Evolutionary conservation across 129 eudicot species (phyloP).

Genomic region (Chrysanthemum lavandulifolium): DNA sequence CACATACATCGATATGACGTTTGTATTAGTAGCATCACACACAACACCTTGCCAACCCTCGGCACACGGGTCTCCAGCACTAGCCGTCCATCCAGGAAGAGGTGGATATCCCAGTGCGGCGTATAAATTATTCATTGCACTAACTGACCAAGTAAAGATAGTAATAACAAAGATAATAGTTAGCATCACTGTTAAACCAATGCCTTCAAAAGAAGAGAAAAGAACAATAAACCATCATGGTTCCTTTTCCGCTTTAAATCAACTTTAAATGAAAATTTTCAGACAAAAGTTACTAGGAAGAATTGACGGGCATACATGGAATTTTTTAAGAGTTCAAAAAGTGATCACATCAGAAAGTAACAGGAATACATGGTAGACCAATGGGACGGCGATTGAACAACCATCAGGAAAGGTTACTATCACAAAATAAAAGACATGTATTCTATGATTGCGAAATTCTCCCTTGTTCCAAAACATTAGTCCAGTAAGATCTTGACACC

Average conservation of each 20-base stretch:
- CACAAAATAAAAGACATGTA: constrained; percentile 3
- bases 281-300: not conserved
- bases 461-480: constrained; percentile 10
- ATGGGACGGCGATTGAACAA: constrained; percentile 1
- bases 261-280: not conserved
- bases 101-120: constrained; percentile 69
- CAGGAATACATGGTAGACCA: not conserved
- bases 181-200: not conserved
- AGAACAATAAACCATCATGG: constrained; percentile 6
- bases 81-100: constrained; percentile 88
- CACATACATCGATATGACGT: constrained; percentile 67
- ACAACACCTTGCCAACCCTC: constrained; percentile 89
- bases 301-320: not conserved
- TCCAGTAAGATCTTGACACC: constrained; percentile 17
- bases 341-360: not conserved
- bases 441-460: constrained; percentile 12
- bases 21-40: constrained; percentile 49
- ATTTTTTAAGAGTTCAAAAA: constrained; percentile 7
- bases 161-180: not conserved
- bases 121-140: constrained; percentile 75
- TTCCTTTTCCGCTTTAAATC: not conserved
- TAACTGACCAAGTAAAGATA: constrained; percentile 51
- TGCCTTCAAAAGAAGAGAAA: not conserved
- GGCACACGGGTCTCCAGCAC: constrained; percentile 94
- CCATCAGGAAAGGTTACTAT: constrained; percentile 14